phyloP scores from a whole-genome alignment of 495 filamentous ascomycete genomes.

The Aspergillus carlsbadensis region DNA sequence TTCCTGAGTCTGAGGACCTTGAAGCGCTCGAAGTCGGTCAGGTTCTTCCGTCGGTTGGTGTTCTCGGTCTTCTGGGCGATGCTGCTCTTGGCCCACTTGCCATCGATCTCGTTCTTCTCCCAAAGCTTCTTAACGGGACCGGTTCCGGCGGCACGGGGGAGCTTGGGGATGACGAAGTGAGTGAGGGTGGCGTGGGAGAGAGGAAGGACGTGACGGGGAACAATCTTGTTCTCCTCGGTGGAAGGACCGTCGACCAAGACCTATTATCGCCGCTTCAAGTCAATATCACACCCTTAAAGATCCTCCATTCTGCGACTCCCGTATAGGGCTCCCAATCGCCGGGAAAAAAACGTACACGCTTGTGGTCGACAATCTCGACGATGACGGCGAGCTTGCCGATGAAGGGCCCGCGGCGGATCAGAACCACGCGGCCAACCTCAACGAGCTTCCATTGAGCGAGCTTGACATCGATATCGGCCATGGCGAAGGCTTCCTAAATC shows the following conservation, averaged over 20 bases:
- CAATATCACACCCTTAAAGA: slow-evolving; percentile 30
- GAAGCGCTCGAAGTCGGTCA: slow-evolving; percentile 99
- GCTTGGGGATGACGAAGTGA: slow-evolving; percentile 80
- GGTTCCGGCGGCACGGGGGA: slow-evolving; percentile 82
- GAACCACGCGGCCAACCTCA: slow-evolving; percentile 93
- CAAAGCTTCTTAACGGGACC: slow-evolving; percentile 79
- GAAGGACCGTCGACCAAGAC: slow-evolving; percentile 93
- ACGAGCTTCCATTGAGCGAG: slow-evolving; percentile 83
- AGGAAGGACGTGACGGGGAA: slow-evolving; percentile 79
- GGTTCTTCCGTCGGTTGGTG: slow-evolving; percentile 78
- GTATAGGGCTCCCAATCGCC: slow-evolving; percentile 9
- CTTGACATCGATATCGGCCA: slow-evolving; percentile 70
- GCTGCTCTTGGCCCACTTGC: slow-evolving; percentile 82
- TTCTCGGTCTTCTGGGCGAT: slow-evolving; percentile 88
- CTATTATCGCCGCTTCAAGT: slow-evolving; percentile 49
- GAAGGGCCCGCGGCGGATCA: slow-evolving; percentile 75
- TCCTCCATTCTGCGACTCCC: slow-evolving; percentile 1
- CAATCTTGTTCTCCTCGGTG: slow-evolving; percentile 65
- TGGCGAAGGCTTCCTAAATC: slow-evolving; percentile 44
- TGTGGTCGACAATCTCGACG: slow-evolving; percentile 99
- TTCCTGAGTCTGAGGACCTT: slow-evolving; percentile 98
- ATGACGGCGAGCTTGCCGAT: slow-evolving; percentile 85
- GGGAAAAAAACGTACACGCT: slow-evolving; percentile 76
- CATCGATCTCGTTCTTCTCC: slow-evolving; percentile 83
- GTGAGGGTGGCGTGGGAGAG: slow-evolving; percentile 85